Evolutionary conservation across 805 yeast species (phyloP), one percentile per base, ranked within the genome.

Genomic region (Pichia rugopelliculosa): DNA sequence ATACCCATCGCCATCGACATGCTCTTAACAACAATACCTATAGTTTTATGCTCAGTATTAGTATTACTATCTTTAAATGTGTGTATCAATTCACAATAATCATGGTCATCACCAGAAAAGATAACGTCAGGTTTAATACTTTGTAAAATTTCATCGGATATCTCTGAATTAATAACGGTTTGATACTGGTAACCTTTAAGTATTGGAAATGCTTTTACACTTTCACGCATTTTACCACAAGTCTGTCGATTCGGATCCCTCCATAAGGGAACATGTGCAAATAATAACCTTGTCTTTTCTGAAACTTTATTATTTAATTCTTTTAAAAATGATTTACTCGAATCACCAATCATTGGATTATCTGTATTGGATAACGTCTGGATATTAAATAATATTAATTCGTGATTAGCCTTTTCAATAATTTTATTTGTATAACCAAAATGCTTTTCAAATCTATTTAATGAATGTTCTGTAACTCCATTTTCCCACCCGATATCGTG

Each of bases 21-120:
- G 6, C 95, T 80, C 64, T 90, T 91, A 21, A 90, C 91, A 36
- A 52, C 52, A n/a, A 56, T 24, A 17, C 47, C 47, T 3, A 48
- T 25, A 5, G 48, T 41, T 24, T 45, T 46, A 11, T 22, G 34
- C 17, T 38, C 42, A n/a, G n/a, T n/a, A 3, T 44, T 18, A 2
- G 39, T 49, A 8, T 33, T 43, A 3, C 34, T 15, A 33, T 47
- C 48, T 2, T 26, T 47, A 34, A 55, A 67, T 5, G 56, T 48
- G 61, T 91, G 97, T 20, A 68, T 66, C 26, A 84, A 74, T 54
- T 85, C 87, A 64, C 99, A 93, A 56, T 86, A 89, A 63, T 93
- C 99, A 65, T 93, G 99, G 61, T 93, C 98, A 62, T 93, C 99
- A 2, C 98, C 99, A 11, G 93, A 79, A 57, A 90, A 84, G 4